These are phyloP conservation scores for Ganoderma lingzhi DNA, from an alignment of 1,284 basidiomycete genomes.

Conservation along the genomic window DNA sequence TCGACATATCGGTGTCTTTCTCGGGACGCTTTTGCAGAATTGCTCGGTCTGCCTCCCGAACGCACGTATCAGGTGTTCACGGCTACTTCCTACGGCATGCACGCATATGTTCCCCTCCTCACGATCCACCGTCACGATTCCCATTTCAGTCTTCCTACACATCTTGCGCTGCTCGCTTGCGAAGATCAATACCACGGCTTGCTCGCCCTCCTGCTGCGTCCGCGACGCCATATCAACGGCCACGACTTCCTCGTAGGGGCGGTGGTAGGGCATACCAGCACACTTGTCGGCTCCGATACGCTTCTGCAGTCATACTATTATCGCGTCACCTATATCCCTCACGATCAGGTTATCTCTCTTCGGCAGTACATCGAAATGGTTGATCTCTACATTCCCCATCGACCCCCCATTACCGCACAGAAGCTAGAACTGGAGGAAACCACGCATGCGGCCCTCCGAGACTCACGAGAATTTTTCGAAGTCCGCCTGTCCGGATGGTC, in stretches of 20 bases:
- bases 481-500: conserved; percentile 20
- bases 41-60: conserved; percentile 1
- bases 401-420: neutral
- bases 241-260: conserved; percentile 20
- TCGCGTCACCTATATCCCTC: neutral
- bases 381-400: conserved; percentile 9
- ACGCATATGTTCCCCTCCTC: conserved; percentile 20
- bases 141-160: conserved; percentile 13
- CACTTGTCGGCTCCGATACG: conserved; percentile 16
- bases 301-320: neutral
- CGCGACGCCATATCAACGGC: neutral
- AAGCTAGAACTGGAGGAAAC: conserved; percentile 11
- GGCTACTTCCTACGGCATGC: conserved; percentile 25
- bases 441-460: conserved; percentile 9
- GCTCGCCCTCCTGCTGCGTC: conserved; percentile 19
- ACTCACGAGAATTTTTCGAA: conserved; percentile 14
- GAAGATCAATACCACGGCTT: conserved; percentile 6
- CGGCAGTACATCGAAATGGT: neutral
- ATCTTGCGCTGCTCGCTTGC: conserved; percentile 24
- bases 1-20: conserved; percentile 10
- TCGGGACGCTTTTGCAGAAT: conserved; percentile 12
- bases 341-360: conserved; percentile 12
- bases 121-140: conserved; percentile 5
- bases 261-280: conserved; percentile 10
- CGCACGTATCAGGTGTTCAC: conserved; percentile 11